These are phyloP conservation scores for Brettanomyces naardenensis DNA, from an alignment of 805 yeast species.

Conservation along the genomic window DNA sequence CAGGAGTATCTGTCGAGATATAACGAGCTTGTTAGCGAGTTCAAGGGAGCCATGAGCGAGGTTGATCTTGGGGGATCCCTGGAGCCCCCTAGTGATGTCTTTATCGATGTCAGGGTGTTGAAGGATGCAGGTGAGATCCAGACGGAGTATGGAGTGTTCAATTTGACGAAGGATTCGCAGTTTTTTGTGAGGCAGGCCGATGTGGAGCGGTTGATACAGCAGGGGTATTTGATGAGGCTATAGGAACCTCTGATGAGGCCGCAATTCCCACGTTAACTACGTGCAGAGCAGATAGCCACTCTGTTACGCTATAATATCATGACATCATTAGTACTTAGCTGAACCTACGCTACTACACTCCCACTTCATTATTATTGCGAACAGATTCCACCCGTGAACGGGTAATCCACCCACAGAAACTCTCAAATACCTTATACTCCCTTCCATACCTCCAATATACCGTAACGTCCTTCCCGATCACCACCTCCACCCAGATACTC, in stretches of 20 bases:
- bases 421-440: conserved; percentile 20
- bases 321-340: too few species aligned
- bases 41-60: conserved; percentile 74
- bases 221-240: conserved; percentile 75
- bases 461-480: background rate
- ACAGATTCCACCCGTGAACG: too few species aligned
- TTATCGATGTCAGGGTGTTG: conserved; percentile 87
- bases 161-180: conserved; percentile 86
- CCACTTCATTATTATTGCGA: too few species aligned
- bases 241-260: background rate
- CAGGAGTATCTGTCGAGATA: conserved; percentile 70
- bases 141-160: conserved; percentile 94
- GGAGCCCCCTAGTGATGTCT: conserved; percentile 85
- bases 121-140: conserved; percentile 96
- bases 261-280: too few species aligned
- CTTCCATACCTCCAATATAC: conserved; percentile 21
- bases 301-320: too few species aligned
- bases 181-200: conserved; percentile 91
- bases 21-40: conserved; percentile 61
- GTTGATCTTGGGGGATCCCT: conserved; percentile 83
- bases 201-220: conserved; percentile 89
- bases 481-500: conserved; percentile 8
- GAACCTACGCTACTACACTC: too few species aligned
- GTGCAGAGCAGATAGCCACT: too few species aligned
- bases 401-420: conserved; percentile 19